These are phyloP conservation scores for Tardiomyces digboiensis DNA, from an alignment of 1,139 yeast genomes.

Conservation along the genomic window DNA sequence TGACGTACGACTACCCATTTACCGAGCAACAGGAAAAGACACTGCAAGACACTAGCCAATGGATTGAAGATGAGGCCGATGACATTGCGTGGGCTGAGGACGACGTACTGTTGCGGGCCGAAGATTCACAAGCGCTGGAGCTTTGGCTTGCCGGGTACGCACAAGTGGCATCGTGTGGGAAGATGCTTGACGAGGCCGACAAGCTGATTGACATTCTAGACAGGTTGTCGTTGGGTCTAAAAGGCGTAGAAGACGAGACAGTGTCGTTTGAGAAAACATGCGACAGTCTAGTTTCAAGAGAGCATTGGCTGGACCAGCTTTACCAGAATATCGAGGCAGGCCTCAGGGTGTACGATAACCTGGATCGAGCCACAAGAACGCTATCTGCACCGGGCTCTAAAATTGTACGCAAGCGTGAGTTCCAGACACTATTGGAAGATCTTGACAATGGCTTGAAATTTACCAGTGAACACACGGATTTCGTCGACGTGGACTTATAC, in stretches of 20 bases:
- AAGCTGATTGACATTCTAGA: neutral
- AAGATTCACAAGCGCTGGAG: neutral
- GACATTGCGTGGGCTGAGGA: neutral
- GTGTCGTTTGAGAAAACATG: neutral
- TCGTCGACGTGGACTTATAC: conserved; percentile 64
- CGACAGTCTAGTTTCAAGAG: neutral
- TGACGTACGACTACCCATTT: neutral
- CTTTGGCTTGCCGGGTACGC: neutral
- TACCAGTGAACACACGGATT: conserved; percentile 38
- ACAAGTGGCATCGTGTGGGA: neutral
- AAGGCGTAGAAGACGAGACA: neutral
- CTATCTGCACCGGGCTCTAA: conserved; percentile 64
- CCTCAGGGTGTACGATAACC: conserved; percentile 53
- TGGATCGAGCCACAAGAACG: conserved; percentile 60
- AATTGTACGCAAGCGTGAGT: conserved; percentile 43
- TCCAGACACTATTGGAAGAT: conserved; percentile 42
- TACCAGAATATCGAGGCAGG: conserved; percentile 38
- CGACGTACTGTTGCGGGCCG: neutral
- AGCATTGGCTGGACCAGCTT: neutral
- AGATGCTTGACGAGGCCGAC: neutral
- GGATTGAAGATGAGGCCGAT: neutral
- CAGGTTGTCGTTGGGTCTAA: neutral
- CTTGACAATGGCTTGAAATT: conserved; percentile 52
- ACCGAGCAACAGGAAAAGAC: neutral
- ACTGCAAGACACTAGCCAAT: neutral